Evolutionary conservation across 768 basidiomycete genomes (phyloP), one percentile per base, ranked within the genome.

Genomic region (Boletus rubescentipes): DNA sequence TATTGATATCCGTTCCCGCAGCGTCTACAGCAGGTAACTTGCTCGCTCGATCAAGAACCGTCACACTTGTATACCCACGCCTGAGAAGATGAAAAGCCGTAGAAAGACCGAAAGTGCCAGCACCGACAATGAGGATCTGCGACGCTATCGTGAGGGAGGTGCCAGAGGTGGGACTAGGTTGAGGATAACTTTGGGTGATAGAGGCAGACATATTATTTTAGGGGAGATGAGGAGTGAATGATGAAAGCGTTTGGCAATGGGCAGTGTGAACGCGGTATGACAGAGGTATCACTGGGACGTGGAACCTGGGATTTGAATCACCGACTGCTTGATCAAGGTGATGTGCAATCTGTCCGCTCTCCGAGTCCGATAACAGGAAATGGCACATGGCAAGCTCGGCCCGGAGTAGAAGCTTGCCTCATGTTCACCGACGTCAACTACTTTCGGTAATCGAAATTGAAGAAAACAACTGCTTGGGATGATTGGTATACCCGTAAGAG

Each of bases 81-180:
- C 73, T 67, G 45, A 95, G 75, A 47, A 96, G 83, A 66, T 91
- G 84, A 60, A 84, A 79, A 2, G 93, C 94, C 0, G 94, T 89
- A 16, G 92, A 94, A 46, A 91, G 74, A 7, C 94, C 94, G 67
- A 95, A 95, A 59, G 85, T 85, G 5, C 92, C 92, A 37, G 89
- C 86, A 26, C 92, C 92, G 39, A 92, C 75, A 55, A 94, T 85
- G 48, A 93, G 63, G 41, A 69, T 55, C 36, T 46, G 59, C 5
- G 67, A 62, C 35, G 54, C 10, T n/a, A 43, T 53, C 42, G 49
- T 39, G 34, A 61, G 49, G 5, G 37, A 30, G 35, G n/a, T 26
- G 18, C 26, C 26, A 26, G 20, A 9, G 36, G 39, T 21, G 9
- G 34, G 9, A 31, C 29, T 9, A 8, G 44, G 1, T 29, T 12